Conservation (phyloP, 1,284 basidiomycete species). For the Ceratobasidium sp. region DNA sequence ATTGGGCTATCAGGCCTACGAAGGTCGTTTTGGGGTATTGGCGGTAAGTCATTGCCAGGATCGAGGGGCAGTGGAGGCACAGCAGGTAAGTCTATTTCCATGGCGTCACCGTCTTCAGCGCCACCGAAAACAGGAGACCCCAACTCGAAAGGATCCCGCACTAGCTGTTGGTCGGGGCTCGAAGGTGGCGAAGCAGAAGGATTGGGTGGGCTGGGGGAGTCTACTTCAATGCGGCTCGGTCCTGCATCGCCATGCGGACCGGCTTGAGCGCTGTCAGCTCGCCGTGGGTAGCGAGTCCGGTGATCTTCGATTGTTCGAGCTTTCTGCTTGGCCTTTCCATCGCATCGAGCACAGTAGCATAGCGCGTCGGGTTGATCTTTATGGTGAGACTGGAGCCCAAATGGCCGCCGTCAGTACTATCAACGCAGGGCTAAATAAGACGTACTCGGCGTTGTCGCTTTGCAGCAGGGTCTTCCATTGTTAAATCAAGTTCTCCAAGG, state of each 20-base stretch:
- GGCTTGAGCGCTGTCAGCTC: background rate
- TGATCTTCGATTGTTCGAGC: background rate
- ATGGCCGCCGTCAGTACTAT: background rate
- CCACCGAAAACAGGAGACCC: background rate
- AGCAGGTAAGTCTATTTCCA: conserved; percentile 1
- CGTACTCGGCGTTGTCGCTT: background rate
- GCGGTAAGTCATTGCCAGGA: background rate
- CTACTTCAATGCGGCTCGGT: background rate
- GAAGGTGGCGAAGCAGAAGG: background rate
- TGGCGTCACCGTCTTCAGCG: background rate
- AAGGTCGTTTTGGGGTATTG: background rate
- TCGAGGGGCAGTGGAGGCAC: background rate
- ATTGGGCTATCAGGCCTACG: background rate
- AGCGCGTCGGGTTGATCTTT: background rate
- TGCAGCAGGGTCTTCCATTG: background rate
- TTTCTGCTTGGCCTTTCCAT: background rate
- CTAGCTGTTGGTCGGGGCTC: background rate
- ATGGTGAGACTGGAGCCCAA: background rate
- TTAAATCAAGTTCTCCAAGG: background rate
- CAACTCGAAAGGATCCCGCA: background rate
- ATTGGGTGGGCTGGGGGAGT: background rate
- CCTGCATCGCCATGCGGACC: background rate
- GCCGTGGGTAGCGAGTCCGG: background rate
- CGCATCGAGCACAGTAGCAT: background rate
- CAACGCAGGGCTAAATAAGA: background rate